Evolutionary conservation across 208 protist species (phyloP).

Genomic region (Spongospora subterranea): DNA sequence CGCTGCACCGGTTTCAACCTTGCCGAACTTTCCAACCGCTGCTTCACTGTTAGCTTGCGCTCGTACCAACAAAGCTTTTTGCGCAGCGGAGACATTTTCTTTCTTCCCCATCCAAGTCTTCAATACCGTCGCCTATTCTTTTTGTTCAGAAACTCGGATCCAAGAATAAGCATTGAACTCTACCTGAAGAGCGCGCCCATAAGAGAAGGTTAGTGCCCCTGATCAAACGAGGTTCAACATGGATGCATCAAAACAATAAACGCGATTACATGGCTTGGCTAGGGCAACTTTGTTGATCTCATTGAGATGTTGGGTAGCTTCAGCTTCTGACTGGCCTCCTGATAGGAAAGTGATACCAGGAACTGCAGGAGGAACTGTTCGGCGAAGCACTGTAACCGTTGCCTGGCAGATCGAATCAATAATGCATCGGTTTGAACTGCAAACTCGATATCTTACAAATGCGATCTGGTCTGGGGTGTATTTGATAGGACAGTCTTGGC

Average conservation of each 20-base stretch:
- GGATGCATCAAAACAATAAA: neutral
- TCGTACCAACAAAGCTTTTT: conserved; percentile 72
- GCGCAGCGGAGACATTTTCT: conserved; percentile 77
- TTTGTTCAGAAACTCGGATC: no score
- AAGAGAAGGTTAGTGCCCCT: conserved; percentile 91
- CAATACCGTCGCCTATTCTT: conserved; percentile 80
- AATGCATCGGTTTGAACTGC: neutral
- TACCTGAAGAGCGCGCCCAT: conserved; percentile 93
- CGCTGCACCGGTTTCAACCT: neutral
- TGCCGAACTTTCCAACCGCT: conserved; percentile 73
- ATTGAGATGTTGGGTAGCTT: conserved; percentile 92
- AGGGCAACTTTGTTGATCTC: conserved; percentile 85
- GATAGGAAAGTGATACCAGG: conserved; percentile 89
- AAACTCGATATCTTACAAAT: neutral
- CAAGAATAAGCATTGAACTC: no score
- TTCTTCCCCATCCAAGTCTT: conserved; percentile 90
- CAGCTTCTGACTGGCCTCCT: conserved; percentile 91
- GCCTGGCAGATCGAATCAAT: conserved; percentile 38
- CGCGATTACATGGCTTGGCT: conserved; percentile 15
- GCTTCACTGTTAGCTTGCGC: conserved; percentile 74
- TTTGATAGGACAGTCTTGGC: conserved; percentile 78
- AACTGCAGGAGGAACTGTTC: conserved; percentile 90
- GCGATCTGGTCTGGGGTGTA: conserved; percentile 84
- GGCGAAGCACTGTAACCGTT: conserved; percentile 86
- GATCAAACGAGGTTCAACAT: conserved; percentile 65